Evolutionary conservation across 2,329 filamentous ascomycete species (phyloP), one percentile per base, ranked within the genome.

Genomic region (Periconia digitata): DNA sequence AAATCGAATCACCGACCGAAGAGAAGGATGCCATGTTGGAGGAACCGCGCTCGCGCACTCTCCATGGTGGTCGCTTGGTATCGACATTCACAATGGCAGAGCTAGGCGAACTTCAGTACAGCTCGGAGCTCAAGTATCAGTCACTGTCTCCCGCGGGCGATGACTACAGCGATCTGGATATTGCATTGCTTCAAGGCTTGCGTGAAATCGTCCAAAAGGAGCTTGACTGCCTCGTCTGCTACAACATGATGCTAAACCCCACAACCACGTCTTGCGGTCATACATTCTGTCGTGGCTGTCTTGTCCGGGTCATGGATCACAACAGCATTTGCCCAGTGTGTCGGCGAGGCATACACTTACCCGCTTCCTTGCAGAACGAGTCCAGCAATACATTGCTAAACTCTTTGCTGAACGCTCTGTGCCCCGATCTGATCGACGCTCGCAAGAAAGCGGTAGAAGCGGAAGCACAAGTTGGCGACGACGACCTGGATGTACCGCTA

Each of bases 221-320:
- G 65, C 76, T 95, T 63, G 90, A 96, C 62, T 96, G 92, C 58
- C 89, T 94, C 60, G 85, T 96, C 49, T 96, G 92, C 72, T 95
- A 92, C 68, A 82, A 85, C 35, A 71, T 95, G 18, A 87, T 92
- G 67, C 75, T 90, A 51, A 88, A 95, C 52, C 90, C 92, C 0
- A 76, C 92, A 43, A 96, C 91, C 0, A 95, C 90, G 0, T 79
- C 83, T 1, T 96, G 92, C 61, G 92, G 92, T 1, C 92, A 96
- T 68, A 96, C 90, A 0, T 92, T 94, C 62, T 96, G 92, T 68
- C 85, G 88, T 17, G 81, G 82, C 50, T 96, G 92, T 66, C 76
- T 96, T 18, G 82, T 85, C 47, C 83, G 87, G 39, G 84, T 89
- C 6, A 76, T 95, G 50, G 87, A 92, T 60, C 87, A 94, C 64